Base-by-base conservation (phyloP, 495 filamentous ascomycete species). In the Pseudevernia furfuracea region DNA sequence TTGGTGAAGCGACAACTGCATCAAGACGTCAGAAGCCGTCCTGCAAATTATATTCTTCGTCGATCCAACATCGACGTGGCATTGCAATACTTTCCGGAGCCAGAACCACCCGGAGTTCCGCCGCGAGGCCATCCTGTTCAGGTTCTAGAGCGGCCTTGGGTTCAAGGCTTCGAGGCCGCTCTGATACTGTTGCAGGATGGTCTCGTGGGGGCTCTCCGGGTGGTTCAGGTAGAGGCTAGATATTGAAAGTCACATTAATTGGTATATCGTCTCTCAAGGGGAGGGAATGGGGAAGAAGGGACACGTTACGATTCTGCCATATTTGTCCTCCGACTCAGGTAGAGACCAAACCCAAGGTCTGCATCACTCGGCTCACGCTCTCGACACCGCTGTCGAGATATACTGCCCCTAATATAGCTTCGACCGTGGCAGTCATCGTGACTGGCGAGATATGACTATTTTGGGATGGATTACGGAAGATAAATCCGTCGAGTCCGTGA, bases 401-500 rank as follows among this genome's bases (percentile, higher is more conserved):
- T 0, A 63, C 60, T 15, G 52, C 65, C 7, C 65, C 60, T 19
- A 67, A 41, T 12, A 67, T 62, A 1, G 60, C 65, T 48, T 63
- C 56, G 14, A 67, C 23, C 1, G 60, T 67, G 0, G 53, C 65
- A 0, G 53, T 48, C 60, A 63, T 67, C 9, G 44, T 38, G 28
- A 28, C 15, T 19, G 12, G 49, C 25, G 41, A 19, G 4, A 64
- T 17, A 0, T 6, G 7, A n/a, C 0, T 9, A 19, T 30, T 32
- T 21, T 52, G 43, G n/a, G 43, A 9, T 12, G 23, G 30, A 8
- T 52, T 59, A 5, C 39, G 39, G 14, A 19, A 44, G 21, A 67
- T 36, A 3, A 44, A 67, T 3, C 1, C 37, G 12, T 64, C 53
- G 0, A 67, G 66, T 9, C 61, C 60, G 14, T 48, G 44, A 15